phyloP scores from a whole-genome alignment of 1,139 yeast genomes.

The Candida dubliniensis region DNA sequence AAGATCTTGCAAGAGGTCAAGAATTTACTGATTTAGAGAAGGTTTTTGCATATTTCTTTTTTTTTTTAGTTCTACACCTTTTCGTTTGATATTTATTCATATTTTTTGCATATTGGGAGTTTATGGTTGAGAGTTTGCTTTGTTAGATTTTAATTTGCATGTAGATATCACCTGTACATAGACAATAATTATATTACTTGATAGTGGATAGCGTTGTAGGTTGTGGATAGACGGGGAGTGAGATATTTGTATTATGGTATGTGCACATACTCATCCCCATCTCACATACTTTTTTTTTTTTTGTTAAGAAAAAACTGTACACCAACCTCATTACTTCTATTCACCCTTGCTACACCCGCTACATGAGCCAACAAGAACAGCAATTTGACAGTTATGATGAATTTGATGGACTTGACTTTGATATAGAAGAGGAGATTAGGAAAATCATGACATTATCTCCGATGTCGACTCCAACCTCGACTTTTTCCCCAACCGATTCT shows the following conservation, averaged over 20 bases:
- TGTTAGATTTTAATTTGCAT: constrained; percentile 21
- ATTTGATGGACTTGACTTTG: constrained; percentile 9
- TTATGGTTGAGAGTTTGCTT: constrained; percentile 5
- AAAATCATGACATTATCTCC: constrained; percentile 5
- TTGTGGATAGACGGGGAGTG: background rate
- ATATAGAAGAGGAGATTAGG: constrained; percentile 9
- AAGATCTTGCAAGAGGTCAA: constrained; percentile 37
- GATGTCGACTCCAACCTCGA: constrained; percentile 3
- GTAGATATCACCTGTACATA: background rate
- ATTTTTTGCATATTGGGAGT: background rate
- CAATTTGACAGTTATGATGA: background rate
- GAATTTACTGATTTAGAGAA: constrained; percentile 20
- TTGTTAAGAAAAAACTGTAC: background rate
- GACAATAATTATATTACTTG: no score
- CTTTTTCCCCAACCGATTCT: constrained; percentile 4
- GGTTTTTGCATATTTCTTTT: background rate
- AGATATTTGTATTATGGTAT: background rate
- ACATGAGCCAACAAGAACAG: background rate
- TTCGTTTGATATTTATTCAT: background rate
- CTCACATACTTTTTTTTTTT: background rate
- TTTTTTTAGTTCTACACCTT: background rate
- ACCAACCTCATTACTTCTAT: background rate
- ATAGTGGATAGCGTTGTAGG: no score
- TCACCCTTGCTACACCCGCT: no score
- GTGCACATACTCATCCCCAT: background rate